Percentiles rank a stretch among this genome's conserved stretches.
These are phyloP conservation scores for Mucor racemosus DNA, from an alignment of 371 early-diverging fungal species.

Conservation along the genomic window DNA sequence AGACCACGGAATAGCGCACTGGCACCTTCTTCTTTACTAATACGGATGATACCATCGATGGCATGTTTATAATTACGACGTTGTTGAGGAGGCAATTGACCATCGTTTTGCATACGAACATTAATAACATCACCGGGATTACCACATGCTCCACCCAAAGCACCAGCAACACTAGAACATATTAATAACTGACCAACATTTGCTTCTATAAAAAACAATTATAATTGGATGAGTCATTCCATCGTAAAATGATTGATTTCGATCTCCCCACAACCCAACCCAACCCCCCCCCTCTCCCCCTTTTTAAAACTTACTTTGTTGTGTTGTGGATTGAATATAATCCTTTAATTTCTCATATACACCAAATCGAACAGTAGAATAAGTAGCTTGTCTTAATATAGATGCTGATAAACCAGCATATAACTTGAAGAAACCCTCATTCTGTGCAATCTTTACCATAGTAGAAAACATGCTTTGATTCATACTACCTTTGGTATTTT, in stretches of 20 bases:
- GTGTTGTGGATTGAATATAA: slow-evolving; percentile 41
- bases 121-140: slow-evolving; percentile 88
- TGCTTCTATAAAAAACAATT: slow-evolving; percentile 13
- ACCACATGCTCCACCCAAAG: slow-evolving; percentile 79
- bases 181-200: slow-evolving; percentile 52
- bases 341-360: slow-evolving; percentile 73
- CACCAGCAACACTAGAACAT: slow-evolving; percentile 75
- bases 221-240: slow-evolving; percentile 29
- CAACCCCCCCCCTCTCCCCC: background rate
- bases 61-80: slow-evolving; percentile 79
- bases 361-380: slow-evolving; percentile 82
- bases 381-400: slow-evolving; percentile 77
- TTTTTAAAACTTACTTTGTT: slow-evolving; percentile 49
- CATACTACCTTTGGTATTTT: slow-evolving; percentile 65
- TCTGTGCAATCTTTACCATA: slow-evolving; percentile 52
- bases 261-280: slow-evolving; percentile 3
- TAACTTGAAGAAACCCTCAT: slow-evolving; percentile 61
- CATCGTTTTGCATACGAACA: slow-evolving; percentile 86
- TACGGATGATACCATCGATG: slow-evolving; percentile 73
- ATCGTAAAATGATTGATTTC: slow-evolving; percentile 1
- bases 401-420: slow-evolving; percentile 78
- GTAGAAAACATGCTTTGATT: slow-evolving; percentile 58
- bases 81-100: slow-evolving; percentile 66
- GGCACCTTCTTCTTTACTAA: slow-evolving; percentile 71
- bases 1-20: slow-evolving; percentile 71